Conservation (phyloP, 768 basidiomycete genomes). For the Tephrocybe sp. region DNA sequence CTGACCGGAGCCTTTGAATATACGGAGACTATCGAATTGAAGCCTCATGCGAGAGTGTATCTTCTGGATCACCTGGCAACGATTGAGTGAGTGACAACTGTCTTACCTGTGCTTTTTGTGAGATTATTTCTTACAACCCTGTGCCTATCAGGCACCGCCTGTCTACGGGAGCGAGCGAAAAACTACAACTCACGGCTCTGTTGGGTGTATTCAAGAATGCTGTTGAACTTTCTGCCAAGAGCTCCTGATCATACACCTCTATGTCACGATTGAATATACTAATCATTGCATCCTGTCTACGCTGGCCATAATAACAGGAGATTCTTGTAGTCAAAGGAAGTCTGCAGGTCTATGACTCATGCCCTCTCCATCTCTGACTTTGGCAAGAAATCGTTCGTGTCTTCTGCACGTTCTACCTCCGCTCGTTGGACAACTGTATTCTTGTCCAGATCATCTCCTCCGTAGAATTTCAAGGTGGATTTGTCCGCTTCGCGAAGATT, state of each 20-base stretch:
- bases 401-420: neutral
- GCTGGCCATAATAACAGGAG: neutral
- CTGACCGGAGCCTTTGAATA: conserved; percentile 91
- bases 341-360: neutral
- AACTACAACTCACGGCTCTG: conserved; percentile 88
- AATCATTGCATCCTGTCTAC: neutral
- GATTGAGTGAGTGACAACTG: conserved; percentile 71
- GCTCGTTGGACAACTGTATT: neutral
- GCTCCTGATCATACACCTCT: conserved; percentile 12
- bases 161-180: conserved; percentile 91
- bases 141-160: conserved; percentile 67
- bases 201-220: conserved; percentile 92
- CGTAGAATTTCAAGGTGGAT: neutral
- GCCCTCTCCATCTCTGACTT: neutral
- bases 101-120: neutral
- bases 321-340: neutral
- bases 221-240: conserved; percentile 68
- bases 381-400: neutral
- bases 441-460: neutral
- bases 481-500: neutral
- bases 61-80: conserved; percentile 91
- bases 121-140: neutral
- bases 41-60: conserved; percentile 84
- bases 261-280: neutral
- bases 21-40: conserved; percentile 80